These are phyloP conservation scores for Elsinoe batatas DNA, from an alignment of 2,329 filamentous ascomycete species.

Conservation along the genomic window DNA sequence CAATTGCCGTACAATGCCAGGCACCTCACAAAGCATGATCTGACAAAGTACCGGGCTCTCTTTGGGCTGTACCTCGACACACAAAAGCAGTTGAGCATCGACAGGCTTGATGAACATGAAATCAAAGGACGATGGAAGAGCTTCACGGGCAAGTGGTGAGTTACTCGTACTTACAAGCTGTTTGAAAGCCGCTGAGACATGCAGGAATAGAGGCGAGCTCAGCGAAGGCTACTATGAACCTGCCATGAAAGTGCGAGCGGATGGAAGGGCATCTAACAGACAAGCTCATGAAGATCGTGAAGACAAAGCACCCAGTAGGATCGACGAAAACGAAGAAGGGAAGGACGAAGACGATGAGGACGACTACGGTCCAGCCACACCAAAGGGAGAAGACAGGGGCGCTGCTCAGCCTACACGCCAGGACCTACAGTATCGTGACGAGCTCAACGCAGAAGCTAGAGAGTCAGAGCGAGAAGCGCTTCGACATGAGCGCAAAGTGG, in stretches of 20 bases:
- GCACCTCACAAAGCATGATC: conserved; percentile 58
- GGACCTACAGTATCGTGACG: conserved; percentile 55
- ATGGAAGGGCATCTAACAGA: conserved; percentile 16
- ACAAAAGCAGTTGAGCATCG: conserved; percentile 66
- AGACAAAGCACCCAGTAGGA: conserved; percentile 12
- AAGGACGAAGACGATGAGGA: conserved; percentile 52
- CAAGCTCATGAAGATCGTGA: background rate
- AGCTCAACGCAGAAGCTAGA: conserved; percentile 36
- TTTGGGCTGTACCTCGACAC: conserved; percentile 80
- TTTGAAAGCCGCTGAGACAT: conserved; percentile 34
- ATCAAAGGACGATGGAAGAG: conserved; percentile 83
- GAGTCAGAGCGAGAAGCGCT: conserved; percentile 45
- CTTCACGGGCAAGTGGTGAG: conserved; percentile 77
- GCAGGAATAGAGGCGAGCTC: conserved; percentile 73
- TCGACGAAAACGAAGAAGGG: conserved; percentile 29
- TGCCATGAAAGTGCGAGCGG: conserved; percentile 50
- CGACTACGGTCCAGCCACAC: conserved; percentile 45
- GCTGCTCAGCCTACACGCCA: conserved; percentile 59
- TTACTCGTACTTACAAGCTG: background rate
- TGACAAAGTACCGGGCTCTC: conserved; percentile 56
- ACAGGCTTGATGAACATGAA: conserved; percentile 64
- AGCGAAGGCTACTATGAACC: conserved; percentile 92
- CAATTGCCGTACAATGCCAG: conserved; percentile 56
- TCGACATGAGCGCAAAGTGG: conserved; percentile 51
- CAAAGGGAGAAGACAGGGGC: conserved; percentile 32